Conservation (phyloP, 164 flowering plant genomes). For the Vitis amurensis region DNA sequence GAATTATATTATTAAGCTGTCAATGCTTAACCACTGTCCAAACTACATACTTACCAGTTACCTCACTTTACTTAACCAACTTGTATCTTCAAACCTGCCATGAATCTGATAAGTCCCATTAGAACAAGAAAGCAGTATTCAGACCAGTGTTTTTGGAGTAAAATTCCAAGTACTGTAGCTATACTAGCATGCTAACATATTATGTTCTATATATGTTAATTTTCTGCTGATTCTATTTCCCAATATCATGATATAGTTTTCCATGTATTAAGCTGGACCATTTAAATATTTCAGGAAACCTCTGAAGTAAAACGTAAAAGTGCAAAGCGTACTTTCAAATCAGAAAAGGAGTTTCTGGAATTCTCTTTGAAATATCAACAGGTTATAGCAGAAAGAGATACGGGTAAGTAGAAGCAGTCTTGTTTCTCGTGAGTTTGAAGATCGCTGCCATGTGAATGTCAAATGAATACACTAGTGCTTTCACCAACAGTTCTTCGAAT, state of each 20-base stretch:
- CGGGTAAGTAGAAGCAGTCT: constrained; percentile 45
- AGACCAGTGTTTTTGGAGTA: too few relatives aligned
- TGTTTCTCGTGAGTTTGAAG: not conserved
- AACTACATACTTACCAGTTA: too few relatives aligned
- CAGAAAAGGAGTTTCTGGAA: constrained; percentile 85
- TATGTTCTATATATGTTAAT: too few relatives aligned
- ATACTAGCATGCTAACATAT: too few relatives aligned
- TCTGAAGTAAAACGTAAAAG: constrained; percentile 75
- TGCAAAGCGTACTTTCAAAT: constrained; percentile 61
- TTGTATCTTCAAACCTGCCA: too few relatives aligned
- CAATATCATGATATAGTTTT: not conserved
- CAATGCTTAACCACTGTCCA: too few relatives aligned
- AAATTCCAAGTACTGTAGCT: too few relatives aligned
- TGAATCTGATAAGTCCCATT: too few relatives aligned
- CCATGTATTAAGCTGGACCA: not conserved
- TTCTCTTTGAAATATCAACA: constrained; percentile 88
- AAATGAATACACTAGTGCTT: not conserved
- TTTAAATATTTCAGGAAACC: constrained; percentile 45
- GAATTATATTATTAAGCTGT: too few relatives aligned
- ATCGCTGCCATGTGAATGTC: not conserved
- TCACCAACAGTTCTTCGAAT: not conserved
- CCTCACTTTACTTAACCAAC: too few relatives aligned
- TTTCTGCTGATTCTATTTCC: too few relatives aligned
- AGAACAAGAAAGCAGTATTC: too few relatives aligned
- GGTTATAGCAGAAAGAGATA: constrained; percentile 87